Base-by-base conservation (phyloP, 1,284 basidiomycete genomes). In the Microbotryum scabiosae region DNA sequence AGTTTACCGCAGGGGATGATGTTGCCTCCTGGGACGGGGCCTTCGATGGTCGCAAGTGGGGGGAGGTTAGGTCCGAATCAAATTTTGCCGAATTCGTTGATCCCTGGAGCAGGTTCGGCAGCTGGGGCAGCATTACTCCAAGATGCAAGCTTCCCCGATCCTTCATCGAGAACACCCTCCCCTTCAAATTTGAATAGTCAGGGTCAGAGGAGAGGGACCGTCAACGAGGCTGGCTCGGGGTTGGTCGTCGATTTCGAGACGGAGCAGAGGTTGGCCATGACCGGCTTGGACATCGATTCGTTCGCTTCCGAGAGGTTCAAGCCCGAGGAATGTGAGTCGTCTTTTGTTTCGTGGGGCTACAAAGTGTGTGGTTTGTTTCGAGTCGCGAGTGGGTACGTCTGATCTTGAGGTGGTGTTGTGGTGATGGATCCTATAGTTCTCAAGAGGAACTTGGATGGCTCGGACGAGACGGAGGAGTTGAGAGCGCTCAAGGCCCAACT, bases 261-360 rank as follows among this genome's bases (percentile, higher is more conserved):
- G 4, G 64, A 67, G 26, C 45, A 47, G 6, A 52, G 59, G 44
- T 36, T 66, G 7, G 21, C 54, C 4, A 61, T 55, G n/a, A 64
- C 58, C 3, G 65, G 65, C 2, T 36, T 67, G 21, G 65, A 69
- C 36, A 61, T 67, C 21, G 67, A 69, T 21, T 50, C 56, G 59
- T 49, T 69, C 4, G 63, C 65, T 10, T 56, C 53, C 36, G 67
- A 69, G 25, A 48, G 44, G 23, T 69, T 69, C 65, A 67, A 65
- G 51, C 61, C 67, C 4, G 67, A 69, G 26, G 67, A 69, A 16
- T 69, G 65, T 68, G 56, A 60, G 67, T 45, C 4, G 3, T 41
- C 28, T 9, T 7, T 32, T n/a, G n/a, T 52, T 30, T 43, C 32
- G 12, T 20, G 25, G 3, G 6, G 5, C 30, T 32, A 16, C n/a